These are phyloP conservation scores for Medicago ruthenica DNA, from an alignment of 306 rosid genomes.

Conservation along the genomic window DNA sequence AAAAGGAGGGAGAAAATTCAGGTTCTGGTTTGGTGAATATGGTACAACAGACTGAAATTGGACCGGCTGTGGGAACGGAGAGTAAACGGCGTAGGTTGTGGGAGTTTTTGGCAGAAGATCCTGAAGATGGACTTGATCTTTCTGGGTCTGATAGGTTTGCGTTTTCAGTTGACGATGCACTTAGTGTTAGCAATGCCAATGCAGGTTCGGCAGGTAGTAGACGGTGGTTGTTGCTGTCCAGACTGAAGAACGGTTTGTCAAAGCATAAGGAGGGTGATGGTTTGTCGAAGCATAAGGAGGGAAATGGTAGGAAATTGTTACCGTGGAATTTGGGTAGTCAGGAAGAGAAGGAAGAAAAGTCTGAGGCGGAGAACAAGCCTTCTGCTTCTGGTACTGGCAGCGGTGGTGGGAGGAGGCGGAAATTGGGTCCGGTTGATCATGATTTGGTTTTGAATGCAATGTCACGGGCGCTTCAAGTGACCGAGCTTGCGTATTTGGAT, in stretches of 20 bases:
- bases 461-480: slow-evolving; percentile 76
- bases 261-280: slow-evolving; percentile 85
- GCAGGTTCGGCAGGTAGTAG: slow-evolving; percentile 78
- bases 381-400: slow-evolving; percentile 15
- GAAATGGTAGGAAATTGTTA: slow-evolving; percentile 60
- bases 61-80: slow-evolving; percentile 40
- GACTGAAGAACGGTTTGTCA: slow-evolving; percentile 75
- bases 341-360: slow-evolving; percentile 75
- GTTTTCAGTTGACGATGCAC: slow-evolving; percentile 89
- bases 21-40: slow-evolving; percentile 45
- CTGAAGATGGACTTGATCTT: slow-evolving; percentile 85
- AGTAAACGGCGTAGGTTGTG: slow-evolving; percentile 74
- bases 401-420: slow-evolving; percentile 60
- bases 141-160: slow-evolving; percentile 94
- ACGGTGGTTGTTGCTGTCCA: slow-evolving; percentile 78
- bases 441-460: slow-evolving; percentile 75
- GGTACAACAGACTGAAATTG: slow-evolving; percentile 41
- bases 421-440: slow-evolving; percentile 85
- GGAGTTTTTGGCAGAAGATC: slow-evolving; percentile 83
- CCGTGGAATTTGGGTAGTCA: slow-evolving; percentile 73
- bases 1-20: slow-evolving; percentile 37
- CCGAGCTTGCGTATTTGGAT: slow-evolving; percentile 81
- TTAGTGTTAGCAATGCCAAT: slow-evolving; percentile 77
- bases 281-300: slow-evolving; percentile 79
- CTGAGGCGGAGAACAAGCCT: slow-evolving; percentile 60